A percentile compares a stretch with the other conserved stretches of the same genome.
Conservation (phyloP, 306 rosid species). For the Carpinus viminea region DNA sequence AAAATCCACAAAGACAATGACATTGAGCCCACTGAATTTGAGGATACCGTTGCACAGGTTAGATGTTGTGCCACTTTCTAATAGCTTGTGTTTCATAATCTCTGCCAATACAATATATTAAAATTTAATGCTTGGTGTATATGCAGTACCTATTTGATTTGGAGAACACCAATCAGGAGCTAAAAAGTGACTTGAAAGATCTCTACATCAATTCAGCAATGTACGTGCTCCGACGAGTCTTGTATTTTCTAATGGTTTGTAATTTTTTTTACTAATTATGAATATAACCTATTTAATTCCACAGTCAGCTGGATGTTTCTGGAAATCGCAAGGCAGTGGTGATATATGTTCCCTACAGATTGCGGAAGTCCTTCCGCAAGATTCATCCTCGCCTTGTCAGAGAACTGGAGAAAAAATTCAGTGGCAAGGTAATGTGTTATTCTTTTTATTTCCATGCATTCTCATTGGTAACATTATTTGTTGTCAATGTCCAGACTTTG, state of each 20-base stretch:
- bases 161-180: constrained; percentile 74
- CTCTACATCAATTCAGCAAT: constrained; percentile 61
- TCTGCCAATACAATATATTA: background rate
- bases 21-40: constrained; percentile 69
- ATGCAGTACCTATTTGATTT: constrained; percentile 67
- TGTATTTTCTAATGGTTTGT: background rate
- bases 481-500: background rate
- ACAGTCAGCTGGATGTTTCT: constrained; percentile 63
- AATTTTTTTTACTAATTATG: background rate
- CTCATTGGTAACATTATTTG: background rate
- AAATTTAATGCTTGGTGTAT: constrained; percentile 1
- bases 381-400: constrained; percentile 70
- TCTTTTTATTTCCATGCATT: background rate
- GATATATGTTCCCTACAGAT: constrained; percentile 59
- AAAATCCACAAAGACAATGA: constrained; percentile 70
- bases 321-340: constrained; percentile 75
- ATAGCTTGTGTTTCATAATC: background rate
- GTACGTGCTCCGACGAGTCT: constrained; percentile 35
- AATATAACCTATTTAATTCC: background rate
- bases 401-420: constrained; percentile 74
- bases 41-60: constrained; percentile 76
- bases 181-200: constrained; percentile 77
- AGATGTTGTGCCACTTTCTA: background rate
- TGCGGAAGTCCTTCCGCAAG: constrained; percentile 72
- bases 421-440: constrained; percentile 59